Conservation (phyloP, 345 rosid genomes). For the Noccaea caerulescens region DNA sequence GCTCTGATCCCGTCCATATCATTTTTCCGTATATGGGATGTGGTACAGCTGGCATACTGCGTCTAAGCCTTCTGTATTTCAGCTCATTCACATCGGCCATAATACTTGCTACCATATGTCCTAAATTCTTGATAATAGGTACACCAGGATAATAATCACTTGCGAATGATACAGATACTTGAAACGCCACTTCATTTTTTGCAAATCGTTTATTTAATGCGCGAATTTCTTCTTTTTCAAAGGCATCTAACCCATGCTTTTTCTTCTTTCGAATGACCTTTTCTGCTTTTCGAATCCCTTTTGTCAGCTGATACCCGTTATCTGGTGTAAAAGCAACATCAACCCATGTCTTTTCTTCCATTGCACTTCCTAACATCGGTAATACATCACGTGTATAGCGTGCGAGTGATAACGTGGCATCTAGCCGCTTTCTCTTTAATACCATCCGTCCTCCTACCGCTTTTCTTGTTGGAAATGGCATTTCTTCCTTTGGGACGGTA, state of each 20-base stretch:
- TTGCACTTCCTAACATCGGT: not conserved
- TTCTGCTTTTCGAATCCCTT: not conserved
- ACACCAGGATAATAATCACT: not conserved
- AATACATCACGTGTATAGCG: not conserved
- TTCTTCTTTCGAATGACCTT: not conserved
- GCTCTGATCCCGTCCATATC: not conserved
- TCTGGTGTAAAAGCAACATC: not conserved
- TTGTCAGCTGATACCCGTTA: not conserved
- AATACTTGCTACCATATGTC: not conserved
- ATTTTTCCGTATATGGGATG: not conserved
- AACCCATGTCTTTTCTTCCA: not conserved
- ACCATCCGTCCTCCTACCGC: slow-evolving; percentile 1
- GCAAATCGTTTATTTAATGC: not conserved
- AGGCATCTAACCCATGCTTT: not conserved
- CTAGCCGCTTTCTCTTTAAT: not conserved
- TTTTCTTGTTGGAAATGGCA: not conserved
- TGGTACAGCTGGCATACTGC: not conserved
- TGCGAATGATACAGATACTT: not conserved
- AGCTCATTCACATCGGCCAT: not conserved
- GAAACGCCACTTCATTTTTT: not conserved
- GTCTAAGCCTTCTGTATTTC: not conserved
- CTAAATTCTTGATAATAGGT: not conserved
- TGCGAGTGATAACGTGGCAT: not conserved
- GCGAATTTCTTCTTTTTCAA: not conserved
- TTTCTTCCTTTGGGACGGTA: not conserved